Conservation (phyloP, 2,329 filamentous ascomycete genomes). For the Lachnellula cervina region DNA sequence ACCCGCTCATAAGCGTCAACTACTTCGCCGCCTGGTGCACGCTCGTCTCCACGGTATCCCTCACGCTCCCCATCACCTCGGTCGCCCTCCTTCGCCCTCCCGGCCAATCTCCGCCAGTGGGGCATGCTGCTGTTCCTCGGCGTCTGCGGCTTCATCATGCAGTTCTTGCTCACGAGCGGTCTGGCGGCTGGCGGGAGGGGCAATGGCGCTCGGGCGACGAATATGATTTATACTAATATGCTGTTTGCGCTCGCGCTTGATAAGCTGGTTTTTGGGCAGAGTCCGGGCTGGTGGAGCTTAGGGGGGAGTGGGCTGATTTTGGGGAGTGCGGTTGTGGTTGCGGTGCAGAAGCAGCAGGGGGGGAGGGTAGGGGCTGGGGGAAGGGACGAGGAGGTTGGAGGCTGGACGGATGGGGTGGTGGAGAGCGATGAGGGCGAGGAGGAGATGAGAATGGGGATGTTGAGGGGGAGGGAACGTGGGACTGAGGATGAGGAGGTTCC, state of each 20-base stretch:
- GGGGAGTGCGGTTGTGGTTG: constrained; percentile 61
- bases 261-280: constrained; percentile 57
- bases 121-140: constrained; percentile 63
- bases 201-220: constrained; percentile 47
- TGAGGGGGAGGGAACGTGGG: constrained; percentile 2
- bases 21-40: constrained; percentile 73
- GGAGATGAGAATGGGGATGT: constrained; percentile 18
- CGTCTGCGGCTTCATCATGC: constrained; percentile 73
- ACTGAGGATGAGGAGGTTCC: neutral
- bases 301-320: constrained; percentile 59
- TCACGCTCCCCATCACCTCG: constrained; percentile 44
- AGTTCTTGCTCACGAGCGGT: constrained; percentile 78
- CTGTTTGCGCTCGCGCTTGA: constrained; percentile 63
- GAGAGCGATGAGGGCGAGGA: neutral
- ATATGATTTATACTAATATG: constrained; percentile 68
- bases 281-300: constrained; percentile 52
- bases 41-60: constrained; percentile 57
- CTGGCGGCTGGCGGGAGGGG: constrained; percentile 39
- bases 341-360: constrained; percentile 33
- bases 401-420: neutral
- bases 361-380: neutral
- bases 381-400: constrained; percentile 2
- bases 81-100: constrained; percentile 38
- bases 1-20: constrained; percentile 79
- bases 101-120: constrained; percentile 47